phyloP scores from a whole-genome alignment of 352 stramenopile genomes.

The Globisporangium heterothallicum region DNA sequence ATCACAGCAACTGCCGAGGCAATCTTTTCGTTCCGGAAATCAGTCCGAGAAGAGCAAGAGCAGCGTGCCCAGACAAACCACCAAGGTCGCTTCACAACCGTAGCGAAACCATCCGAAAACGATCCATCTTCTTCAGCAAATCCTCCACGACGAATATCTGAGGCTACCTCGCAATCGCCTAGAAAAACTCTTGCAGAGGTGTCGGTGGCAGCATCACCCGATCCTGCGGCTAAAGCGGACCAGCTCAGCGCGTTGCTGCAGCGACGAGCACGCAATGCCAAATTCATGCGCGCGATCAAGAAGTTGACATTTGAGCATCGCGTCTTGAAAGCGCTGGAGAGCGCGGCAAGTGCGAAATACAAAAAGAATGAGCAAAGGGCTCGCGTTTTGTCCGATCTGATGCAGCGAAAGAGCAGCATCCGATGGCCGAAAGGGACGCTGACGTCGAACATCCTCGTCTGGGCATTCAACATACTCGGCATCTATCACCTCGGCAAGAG shows the following conservation, averaged over 20 bases:
- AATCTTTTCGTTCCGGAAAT: slow-evolving; percentile 12
- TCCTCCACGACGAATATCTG: background rate
- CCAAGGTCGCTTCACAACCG: background rate
- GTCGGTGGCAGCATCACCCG: background rate
- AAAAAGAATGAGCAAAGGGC: slow-evolving; percentile 30
- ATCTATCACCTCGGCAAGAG: slow-evolving; percentile 19
- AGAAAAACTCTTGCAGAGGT: slow-evolving; percentile 7
- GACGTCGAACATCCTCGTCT: slow-evolving; percentile 34
- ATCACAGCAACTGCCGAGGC: slow-evolving; percentile 2
- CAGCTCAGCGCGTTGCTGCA: background rate
- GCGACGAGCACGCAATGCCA: slow-evolving; percentile 13
- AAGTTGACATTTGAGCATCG: slow-evolving; percentile 41
- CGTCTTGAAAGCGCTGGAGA: slow-evolving; percentile 35
- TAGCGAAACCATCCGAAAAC: background rate
- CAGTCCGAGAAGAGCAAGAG: slow-evolving; percentile 8
- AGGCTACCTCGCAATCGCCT: background rate
- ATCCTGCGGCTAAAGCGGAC: background rate
- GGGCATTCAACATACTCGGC: slow-evolving; percentile 47
- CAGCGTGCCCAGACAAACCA: slow-evolving; percentile 6
- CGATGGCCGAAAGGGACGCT: slow-evolving; percentile 36
- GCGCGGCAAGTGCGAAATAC: slow-evolving; percentile 23
- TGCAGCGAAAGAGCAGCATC: slow-evolving; percentile 16
- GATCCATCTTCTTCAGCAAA: background rate
- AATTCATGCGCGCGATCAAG: slow-evolving; percentile 34
- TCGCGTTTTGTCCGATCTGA: slow-evolving; percentile 18